Evolutionary conservation across 2,329 filamentous ascomycete species (phyloP), one percentile per base, ranked within the genome.

Genomic region (Alternaria panax): DNA sequence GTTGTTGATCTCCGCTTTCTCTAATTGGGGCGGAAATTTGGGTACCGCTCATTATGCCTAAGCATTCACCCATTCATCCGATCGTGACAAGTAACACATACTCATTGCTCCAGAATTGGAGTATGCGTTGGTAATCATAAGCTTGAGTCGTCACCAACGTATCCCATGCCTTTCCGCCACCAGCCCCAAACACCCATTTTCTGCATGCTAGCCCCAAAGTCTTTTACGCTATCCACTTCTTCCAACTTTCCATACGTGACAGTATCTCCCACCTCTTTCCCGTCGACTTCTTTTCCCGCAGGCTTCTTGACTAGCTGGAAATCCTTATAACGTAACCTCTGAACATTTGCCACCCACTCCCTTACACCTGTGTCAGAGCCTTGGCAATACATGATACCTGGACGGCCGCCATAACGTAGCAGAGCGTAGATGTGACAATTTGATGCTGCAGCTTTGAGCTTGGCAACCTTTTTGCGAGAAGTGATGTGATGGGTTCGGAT

Each of bases 401-500:
- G 91, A 24, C 85, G 85, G 2, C 88, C 87, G 11, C 90, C 90
- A 62, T 85, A 88, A 25, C 90, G 85, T 1, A 92, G 80, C 4
- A 93, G 79, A 1, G 90, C 86, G 64, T 86, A 89, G 51, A 88
- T 85, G 56, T 87, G 80, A 65, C 86, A 81, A 46, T 85, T 81
- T 30, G 85, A 82, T 7, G 89, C 87, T 2, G 88, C 87, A 75
- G 90, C 89, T 51, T 83, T 86, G 22, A 93, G 82, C 56, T 82
- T 82, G 25, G 82, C 79, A 43, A 89, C 83, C 72, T 93, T 93
- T 74, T 92, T 92, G 64, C 90, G 88, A 0, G 89, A 92, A 4
- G 90, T 93, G 71, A 93, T 92, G 75, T 93, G 91, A 68, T 93
- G 91, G 0, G 91, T 93, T 52, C 90, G 86, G 60, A 93, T 91